Conservation (phyloP, 1,284 basidiomycete species). For the Inonotus obliquus region DNA sequence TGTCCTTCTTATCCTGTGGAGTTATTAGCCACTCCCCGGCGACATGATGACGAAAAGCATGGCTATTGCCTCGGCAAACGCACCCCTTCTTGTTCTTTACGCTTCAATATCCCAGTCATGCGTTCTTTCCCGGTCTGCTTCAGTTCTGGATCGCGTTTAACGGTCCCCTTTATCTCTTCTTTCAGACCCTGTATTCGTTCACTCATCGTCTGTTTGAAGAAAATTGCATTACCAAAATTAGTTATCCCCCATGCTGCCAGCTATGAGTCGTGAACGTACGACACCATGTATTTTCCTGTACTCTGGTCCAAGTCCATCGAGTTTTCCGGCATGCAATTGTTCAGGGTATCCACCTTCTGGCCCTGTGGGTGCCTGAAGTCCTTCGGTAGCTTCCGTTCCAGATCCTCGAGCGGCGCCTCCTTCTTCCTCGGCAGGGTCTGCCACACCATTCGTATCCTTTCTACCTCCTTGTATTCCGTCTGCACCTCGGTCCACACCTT, state of each 20-base stretch:
- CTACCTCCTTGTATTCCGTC: neutral
- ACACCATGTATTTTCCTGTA: constrained; percentile 18
- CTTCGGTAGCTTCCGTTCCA: neutral
- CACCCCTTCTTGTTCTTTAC: constrained; percentile 16
- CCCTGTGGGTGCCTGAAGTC: neutral
- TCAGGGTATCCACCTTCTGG: constrained; percentile 22
- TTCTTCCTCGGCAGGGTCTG: constrained; percentile 14
- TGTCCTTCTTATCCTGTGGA: neutral
- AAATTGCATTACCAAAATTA: too few relatives aligned
- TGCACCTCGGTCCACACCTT: neutral
- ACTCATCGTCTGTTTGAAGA: constrained; percentile 12
- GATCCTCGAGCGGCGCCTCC: constrained; percentile 5
- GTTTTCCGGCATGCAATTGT: constrained; percentile 26
- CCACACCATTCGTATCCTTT: constrained; percentile 1
- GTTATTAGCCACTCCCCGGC: neutral
- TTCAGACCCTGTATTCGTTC: constrained; percentile 18
- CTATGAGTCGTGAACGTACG: neutral
- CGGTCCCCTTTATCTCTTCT: constrained; percentile 18
- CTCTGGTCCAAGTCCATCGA: constrained; percentile 25
- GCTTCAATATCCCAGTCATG: constrained; percentile 19
- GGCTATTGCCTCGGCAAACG: neutral
- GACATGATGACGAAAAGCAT: neutral
- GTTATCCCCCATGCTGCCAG: neutral
- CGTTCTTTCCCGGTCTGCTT: constrained; percentile 18
- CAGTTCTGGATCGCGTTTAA: constrained; percentile 15